Evolutionary conservation across 371 early-diverging fungal genomes (phyloP), one percentile per base, ranked within the genome.

Genomic region (Catenaria anguillulae): DNA sequence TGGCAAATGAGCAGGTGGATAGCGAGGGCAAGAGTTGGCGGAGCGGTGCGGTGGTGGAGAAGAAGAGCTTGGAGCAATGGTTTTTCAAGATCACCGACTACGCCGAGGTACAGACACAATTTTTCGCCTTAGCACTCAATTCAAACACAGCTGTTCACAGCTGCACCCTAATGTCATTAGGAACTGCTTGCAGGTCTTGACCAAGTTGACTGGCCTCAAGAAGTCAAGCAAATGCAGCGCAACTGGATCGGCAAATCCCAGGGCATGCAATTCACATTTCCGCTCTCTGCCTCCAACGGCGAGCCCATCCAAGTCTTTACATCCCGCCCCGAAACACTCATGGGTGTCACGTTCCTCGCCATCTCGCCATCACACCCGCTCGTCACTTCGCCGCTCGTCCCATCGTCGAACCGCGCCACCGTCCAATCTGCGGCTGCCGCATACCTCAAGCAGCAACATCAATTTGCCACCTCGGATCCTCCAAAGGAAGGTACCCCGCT

Each of bases 1-100:
- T 95, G 56, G 93, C 96, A 0, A 95, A 95, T 69, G 96, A 95
- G 68, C 96, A 95, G 77, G 93, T 94, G 1, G 93, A 92, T 75
- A 70, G 75, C 15, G 82, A 89, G 56, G 94, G 96, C 26, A 72
- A 80, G 52, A 92, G 92, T 33, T 93, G 94, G 86, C 67, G 96
- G 40, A 91, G 92, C 0, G 96, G 96, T 15, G 96, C 96, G 0
- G 55, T 89, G n/a, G 96, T 95, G 0, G 94, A 95, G 67, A 82
- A 84, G 68, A 74, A 83, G 59, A 79, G 81, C 62, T 65, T 95
- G 29, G 83, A 83, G 58, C 96, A 95, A 75, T 95, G 94, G 94
- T 93, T 92, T 70, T 80, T 93, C 63, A 81, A 79, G 69, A 93
- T 89, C 26, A 90, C 92, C 0, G 83, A 81, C 12, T 89, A 83